These are phyloP conservation scores for Colletotrichum brevisporum DNA, from an alignment of 2,329 filamentous ascomycete genomes.

Conservation along the genomic window DNA sequence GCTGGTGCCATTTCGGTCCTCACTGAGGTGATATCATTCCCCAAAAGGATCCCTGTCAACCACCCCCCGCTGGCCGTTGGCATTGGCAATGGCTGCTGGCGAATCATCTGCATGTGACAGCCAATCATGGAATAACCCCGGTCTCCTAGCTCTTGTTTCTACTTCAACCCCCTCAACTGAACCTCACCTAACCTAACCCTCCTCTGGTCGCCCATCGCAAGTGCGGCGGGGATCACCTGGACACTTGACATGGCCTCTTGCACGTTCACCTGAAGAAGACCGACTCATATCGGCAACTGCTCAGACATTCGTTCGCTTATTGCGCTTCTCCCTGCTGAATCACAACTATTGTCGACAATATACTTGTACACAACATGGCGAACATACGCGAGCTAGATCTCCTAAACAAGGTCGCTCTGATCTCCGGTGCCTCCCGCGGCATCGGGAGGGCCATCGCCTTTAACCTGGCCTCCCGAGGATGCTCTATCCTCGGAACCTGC, in stretches of 20 bases:
- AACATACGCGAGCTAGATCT: no score
- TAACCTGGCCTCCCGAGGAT: no score
- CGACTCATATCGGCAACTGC: no score
- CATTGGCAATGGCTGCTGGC: background rate
- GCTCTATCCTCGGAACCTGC: no score
- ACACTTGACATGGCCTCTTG: background rate
- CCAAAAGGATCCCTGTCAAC: no score
- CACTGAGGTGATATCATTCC: conserved; percentile 18
- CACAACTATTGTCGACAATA: no score
- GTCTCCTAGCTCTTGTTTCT: background rate
- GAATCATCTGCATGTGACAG: conserved; percentile 38
- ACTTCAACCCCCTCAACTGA: background rate
- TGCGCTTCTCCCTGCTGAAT: no score
- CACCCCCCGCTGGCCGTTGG: background rate
- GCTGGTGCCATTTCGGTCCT: conserved; percentile 22
- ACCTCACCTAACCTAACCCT: conserved; percentile 30
- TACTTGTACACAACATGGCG: no score
- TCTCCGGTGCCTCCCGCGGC: no score
- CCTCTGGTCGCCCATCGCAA: background rate
- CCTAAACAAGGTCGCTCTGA: no score
- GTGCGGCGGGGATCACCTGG: conserved; percentile 20
- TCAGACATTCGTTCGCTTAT: no score
- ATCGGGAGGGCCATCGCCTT: no score
- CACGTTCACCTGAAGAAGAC: background rate
- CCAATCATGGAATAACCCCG: conserved; percentile 20